Evolutionary conservation across 2,329 filamentous ascomycete species (phyloP).

Genomic region (Orbilia blumenaviensis): DNA sequence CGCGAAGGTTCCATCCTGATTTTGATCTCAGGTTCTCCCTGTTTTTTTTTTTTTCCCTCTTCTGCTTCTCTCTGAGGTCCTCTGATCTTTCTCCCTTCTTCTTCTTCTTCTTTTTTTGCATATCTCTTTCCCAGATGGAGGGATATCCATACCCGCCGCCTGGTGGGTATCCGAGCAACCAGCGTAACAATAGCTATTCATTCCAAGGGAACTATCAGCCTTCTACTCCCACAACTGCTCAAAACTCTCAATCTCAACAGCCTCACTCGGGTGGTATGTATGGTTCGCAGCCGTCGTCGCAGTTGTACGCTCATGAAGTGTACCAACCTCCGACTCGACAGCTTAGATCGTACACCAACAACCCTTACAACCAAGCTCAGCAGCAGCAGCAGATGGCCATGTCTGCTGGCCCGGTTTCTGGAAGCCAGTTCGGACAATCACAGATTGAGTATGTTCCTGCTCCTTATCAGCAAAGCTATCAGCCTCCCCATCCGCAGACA

Average conservation of each 20-base stretch:
- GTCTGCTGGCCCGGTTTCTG: neutral
- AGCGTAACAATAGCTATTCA: slow-evolving; percentile 37
- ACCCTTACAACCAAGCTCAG: slow-evolving; percentile 12
- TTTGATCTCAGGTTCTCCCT: neutral
- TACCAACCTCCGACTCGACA: slow-evolving; percentile 51
- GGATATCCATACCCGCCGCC: slow-evolving; percentile 47
- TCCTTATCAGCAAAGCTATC: slow-evolving; percentile 27
- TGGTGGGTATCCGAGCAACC: slow-evolving; percentile 49
- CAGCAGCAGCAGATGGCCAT: neutral
- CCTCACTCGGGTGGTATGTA: slow-evolving; percentile 20
- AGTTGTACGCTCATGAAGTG: slow-evolving; percentile 42
- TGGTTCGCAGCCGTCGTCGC: slow-evolving; percentile 9
- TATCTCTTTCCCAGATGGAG: slow-evolving; percentile 29
- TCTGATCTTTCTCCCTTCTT: neutral
- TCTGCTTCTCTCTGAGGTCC: neutral
- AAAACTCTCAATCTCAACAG: slow-evolving; percentile 24
- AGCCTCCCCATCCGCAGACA: slow-evolving; percentile 21
- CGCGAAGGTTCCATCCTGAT: slow-evolving; percentile 10
- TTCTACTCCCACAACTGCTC: neutral
- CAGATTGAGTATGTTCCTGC: neutral
- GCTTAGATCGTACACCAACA: slow-evolving; percentile 37
- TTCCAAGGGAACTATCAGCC: slow-evolving; percentile 42
- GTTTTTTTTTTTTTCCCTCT: no score
- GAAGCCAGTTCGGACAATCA: slow-evolving; percentile 6
- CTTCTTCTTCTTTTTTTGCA: neutral